Base-by-base conservation (phyloP, 139 green algal species). In the Mesotaenium endlicherianum region DNA sequence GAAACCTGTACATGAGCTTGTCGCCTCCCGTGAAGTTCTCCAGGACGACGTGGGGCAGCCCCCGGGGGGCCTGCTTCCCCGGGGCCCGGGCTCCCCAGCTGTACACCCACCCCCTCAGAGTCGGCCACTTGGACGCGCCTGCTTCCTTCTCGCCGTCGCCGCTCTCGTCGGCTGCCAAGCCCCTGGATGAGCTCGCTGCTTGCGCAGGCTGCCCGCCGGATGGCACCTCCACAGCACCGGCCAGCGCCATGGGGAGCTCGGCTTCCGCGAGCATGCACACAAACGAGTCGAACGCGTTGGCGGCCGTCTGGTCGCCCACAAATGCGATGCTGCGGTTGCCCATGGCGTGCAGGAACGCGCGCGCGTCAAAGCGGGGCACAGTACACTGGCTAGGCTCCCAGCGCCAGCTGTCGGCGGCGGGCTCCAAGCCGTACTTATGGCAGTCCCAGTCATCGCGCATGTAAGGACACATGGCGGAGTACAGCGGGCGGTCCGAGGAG, bases 251-350 rank as follows among this genome's bases (percentile, higher is more conserved):
- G 72, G 72, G 72, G 72, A 36, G 1, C 30, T 80, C 72, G 34
- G 72, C 75, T 30, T 82, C 31, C 17, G 75, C 75, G 26, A 82
- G 49, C 75, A 82, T 77, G 58, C 75, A 82, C 20, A 82, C 50
- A 16, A 82, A 14, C 36, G 75, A 82, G 75, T 82, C 75, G 59
- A 82, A 82, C 45, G n/a, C n/a, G 58, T 82, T 82, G 36, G 47
- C 75, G 3, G 47, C 75, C 16, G 49, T 31, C 47, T 1, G 36
- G 58, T 82, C 75, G 75, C 75, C 75, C 45, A 82, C 75, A 38
- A 77, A 82, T 30, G 57, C 75, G 31, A 82, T n/a, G 11, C 75
- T 42, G 17, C 58, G 55, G 31, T 31, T 17, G 36, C 31, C 39
- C 75, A 82, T 82, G 58, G 16, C 26, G n/a, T 31, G 26, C 49